Evolutionary conservation across 805 yeast species (phyloP).

Genomic region (Saccharomycopsis fibuligera): DNA sequence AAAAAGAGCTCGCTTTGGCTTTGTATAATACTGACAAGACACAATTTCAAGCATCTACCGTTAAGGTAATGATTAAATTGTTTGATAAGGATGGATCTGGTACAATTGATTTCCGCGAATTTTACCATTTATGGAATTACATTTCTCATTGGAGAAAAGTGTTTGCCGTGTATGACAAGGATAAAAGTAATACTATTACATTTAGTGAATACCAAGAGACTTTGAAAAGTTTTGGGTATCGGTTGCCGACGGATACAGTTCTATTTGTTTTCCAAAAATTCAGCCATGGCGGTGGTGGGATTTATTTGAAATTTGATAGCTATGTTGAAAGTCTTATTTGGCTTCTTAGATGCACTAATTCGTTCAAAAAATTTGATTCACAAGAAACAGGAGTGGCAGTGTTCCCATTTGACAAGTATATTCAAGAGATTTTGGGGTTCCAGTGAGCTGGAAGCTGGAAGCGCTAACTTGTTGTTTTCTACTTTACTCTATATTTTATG

Average conservation of each 20-base stretch:
- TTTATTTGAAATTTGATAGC: conserved; percentile 62
- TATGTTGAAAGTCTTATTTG: conserved; percentile 78
- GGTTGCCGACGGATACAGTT: conserved; percentile 51
- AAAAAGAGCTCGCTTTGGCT: conserved; percentile 52
- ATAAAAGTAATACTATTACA: conserved; percentile 54
- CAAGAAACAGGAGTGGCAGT: conserved; percentile 71
- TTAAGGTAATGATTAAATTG: conserved; percentile 55
- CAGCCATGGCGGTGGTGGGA: conserved; percentile 25
- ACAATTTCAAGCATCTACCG: conserved; percentile 54
- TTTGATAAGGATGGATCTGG: conserved; percentile 49
- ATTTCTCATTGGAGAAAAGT: conserved; percentile 61
- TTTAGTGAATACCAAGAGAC: conserved; percentile 64
- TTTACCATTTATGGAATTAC: conserved; percentile 65
- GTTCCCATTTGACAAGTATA: conserved; percentile 58
- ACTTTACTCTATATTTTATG: no score
- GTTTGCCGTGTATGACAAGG: conserved; percentile 55
- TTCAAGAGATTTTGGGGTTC: conserved; percentile 41
- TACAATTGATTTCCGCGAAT: conserved; percentile 53
- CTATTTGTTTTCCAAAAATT: conserved; percentile 54
- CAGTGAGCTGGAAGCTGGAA: no score
- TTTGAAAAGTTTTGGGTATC: conserved; percentile 60
- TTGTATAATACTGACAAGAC: conserved; percentile 56
- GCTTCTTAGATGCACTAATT: conserved; percentile 68
- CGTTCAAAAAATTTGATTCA: conserved; percentile 69
- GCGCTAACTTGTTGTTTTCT: no score